A percentile compares a stretch with the other conserved stretches of the same genome.
Evolutionary conservation across 331 rosid species (phyloP).

Genomic region (Erythrophleum ivorense): DNA sequence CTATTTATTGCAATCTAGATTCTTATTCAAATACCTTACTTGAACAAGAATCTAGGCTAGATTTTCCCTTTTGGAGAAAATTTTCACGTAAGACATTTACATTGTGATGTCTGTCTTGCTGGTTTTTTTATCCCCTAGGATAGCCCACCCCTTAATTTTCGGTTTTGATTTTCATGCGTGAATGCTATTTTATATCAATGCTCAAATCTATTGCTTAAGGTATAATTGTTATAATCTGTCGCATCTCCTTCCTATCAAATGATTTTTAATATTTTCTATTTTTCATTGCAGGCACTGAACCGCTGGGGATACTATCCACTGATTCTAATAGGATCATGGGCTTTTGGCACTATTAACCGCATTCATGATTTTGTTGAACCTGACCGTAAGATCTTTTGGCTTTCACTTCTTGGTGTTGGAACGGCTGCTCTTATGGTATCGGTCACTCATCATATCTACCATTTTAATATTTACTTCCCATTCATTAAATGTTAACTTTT

Average conservation of each 20-base stretch:
- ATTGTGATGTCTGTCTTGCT: background rate
- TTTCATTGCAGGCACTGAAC: constrained; percentile 74
- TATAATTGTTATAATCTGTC: background rate
- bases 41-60: background rate
- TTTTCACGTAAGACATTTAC: background rate
- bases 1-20: constrained; percentile 8
- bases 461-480: constrained; percentile 27
- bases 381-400: constrained; percentile 87
- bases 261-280: constrained; percentile 18
- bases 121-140: background rate
- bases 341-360: constrained; percentile 92
- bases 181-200: background rate
- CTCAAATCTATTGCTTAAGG: constrained; percentile 18
- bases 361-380: constrained; percentile 94
- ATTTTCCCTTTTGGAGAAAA: background rate
- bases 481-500: constrained; percentile 16
- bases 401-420: constrained; percentile 91
- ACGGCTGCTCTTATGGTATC: constrained; percentile 91
- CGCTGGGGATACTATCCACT: constrained; percentile 99
- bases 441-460: constrained; percentile 6
- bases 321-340: constrained; percentile 92
- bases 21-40: background rate
- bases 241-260: background rate
- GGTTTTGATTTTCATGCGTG: background rate
- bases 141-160: background rate